Conservation (phyloP, 768 basidiomycete species). For the Crucibulum laeve region DNA sequence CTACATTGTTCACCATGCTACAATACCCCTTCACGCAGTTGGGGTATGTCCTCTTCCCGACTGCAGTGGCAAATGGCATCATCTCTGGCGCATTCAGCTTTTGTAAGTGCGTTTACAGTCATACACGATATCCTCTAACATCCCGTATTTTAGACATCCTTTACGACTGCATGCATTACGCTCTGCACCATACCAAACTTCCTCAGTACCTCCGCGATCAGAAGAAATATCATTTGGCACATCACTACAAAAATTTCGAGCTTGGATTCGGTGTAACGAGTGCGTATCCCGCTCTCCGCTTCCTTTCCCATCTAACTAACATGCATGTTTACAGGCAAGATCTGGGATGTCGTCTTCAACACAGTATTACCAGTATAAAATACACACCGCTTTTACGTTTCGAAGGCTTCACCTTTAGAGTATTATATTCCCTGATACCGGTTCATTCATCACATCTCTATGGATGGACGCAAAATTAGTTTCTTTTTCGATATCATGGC, state of each 20-base stretch:
- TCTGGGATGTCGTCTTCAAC: conserved; percentile 93
- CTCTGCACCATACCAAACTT: conserved; percentile 83
- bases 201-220: conserved; percentile 84
- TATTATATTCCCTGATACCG: too few relatives aligned
- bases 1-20: conserved; percentile 70
- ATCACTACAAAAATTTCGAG: conserved; percentile 98
- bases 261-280: conserved; percentile 97
- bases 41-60: conserved; percentile 78
- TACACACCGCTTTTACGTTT: not conserved
- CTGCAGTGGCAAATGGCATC: conserved; percentile 84
- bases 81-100: conserved; percentile 81
- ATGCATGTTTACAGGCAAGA: conserved; percentile 62
- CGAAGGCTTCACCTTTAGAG: too few relatives aligned
- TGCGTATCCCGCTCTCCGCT: conserved; percentile 25
- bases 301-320: not conserved
- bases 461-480: too few relatives aligned
- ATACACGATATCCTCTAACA: not conserved
- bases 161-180: conserved; percentile 92
- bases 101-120: conserved; percentile 40
- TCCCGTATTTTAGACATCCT: conserved; percentile 51
- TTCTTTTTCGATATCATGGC: too few relatives aligned
- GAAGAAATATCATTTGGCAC: conserved; percentile 97
- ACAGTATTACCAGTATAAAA: conserved; percentile 66
- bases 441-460: too few relatives aligned
- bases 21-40: conserved; percentile 86